A percentile compares a stretch with the other conserved stretches of the same genome.
Conservation (phyloP, 2,329 filamentous ascomycete species). For the Epicoccum sorghinum region DNA sequence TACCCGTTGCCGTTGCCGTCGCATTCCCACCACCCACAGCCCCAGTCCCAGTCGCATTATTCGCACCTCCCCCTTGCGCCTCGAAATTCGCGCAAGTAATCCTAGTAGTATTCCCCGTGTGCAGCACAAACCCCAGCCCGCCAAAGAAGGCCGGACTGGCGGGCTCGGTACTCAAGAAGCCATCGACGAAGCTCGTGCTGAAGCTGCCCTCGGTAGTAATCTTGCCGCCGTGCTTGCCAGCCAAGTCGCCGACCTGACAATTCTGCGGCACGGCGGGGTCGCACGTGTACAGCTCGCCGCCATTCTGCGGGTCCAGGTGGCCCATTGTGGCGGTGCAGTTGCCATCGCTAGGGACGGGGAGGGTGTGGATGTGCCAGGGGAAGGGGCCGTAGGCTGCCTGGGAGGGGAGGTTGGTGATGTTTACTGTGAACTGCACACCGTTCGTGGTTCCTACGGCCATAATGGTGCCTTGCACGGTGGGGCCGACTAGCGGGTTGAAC, state of each 20-base stretch:
- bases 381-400: constrained; percentile 29
- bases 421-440: constrained; percentile 48
- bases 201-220: constrained; percentile 37
- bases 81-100: constrained; percentile 63
- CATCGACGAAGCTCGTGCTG: constrained; percentile 50
- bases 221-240: constrained; percentile 50
- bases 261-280: constrained; percentile 36
- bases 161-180: constrained; percentile 54
- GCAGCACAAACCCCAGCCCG: constrained; percentile 59
- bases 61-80: constrained; percentile 54
- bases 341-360: constrained; percentile 43
- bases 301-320: constrained; percentile 48
- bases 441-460: constrained; percentile 35
- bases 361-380: constrained; percentile 49
- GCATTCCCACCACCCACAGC: too few species aligned
- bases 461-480: constrained; percentile 38
- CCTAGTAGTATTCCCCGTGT: constrained; percentile 56
- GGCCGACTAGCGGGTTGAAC: constrained; percentile 31
- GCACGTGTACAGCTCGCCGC: constrained; percentile 44
- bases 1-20: constrained; percentile 14
- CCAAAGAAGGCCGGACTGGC: constrained; percentile 56
- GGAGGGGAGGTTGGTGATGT: constrained; percentile 46
- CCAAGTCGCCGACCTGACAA: constrained; percentile 51
- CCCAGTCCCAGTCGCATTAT: constrained; percentile 7
- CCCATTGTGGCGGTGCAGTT: constrained; percentile 47